phyloP scores from a whole-genome alignment of 108 stramenopile genomes.

The Cyclotella atomus region DNA sequence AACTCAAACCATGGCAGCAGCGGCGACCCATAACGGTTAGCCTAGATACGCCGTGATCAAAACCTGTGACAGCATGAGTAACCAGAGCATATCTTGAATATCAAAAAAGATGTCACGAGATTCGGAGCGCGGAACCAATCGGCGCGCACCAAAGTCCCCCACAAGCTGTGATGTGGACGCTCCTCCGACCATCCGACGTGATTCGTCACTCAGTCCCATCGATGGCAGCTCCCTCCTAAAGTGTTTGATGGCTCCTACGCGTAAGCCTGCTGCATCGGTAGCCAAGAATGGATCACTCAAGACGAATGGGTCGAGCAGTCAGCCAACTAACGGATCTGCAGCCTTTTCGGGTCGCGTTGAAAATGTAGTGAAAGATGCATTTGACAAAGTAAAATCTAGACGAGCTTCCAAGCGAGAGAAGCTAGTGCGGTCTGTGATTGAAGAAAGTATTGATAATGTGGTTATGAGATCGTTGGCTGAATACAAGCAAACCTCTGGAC shows the following conservation, averaged over 20 bases:
- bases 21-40: too few species aligned
- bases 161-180: too few species aligned
- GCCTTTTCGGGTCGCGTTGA: slow-evolving; percentile 12
- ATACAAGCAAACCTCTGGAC: not conserved
- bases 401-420: slow-evolving; percentile 1
- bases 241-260: not conserved
- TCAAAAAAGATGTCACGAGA: too few species aligned
- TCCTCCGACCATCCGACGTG: not conserved
- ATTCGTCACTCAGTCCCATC: not conserved
- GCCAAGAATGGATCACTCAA: not conserved
- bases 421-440: slow-evolving; percentile 14
- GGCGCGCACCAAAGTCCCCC: too few species aligned
- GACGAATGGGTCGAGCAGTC: not conserved
- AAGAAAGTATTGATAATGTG: slow-evolving; percentile 13
- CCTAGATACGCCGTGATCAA: too few species aligned
- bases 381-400: not conserved
- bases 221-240: not conserved
- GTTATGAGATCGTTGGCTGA: not conserved
- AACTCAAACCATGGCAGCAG: too few species aligned
- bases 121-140: too few species aligned
- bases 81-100: too few species aligned
- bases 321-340: not conserved
- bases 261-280: not conserved
- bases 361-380: slow-evolving; percentile 14
- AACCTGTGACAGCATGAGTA: too few species aligned